Conservation (phyloP, 768 basidiomycete species). For the Auriscalpium microsporum region DNA sequence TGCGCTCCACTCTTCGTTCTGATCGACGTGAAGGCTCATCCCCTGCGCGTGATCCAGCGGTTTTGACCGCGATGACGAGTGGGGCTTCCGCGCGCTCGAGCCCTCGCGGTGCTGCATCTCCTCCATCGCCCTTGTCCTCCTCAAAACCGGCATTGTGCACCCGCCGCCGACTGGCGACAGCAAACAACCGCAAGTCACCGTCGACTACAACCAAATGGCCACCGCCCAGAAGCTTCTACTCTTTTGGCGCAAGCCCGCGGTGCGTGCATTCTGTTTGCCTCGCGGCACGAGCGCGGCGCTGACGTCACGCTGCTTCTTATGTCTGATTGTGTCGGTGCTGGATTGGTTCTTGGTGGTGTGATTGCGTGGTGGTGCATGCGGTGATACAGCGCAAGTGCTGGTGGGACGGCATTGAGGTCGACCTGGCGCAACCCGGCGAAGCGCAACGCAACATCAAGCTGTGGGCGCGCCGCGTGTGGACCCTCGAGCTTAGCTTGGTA, state of each 20-base stretch:
- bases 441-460: conserved; percentile 65
- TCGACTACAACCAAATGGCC: conserved; percentile 90
- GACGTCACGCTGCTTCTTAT: too few species aligned
- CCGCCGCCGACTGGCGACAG: conserved; percentile 41
- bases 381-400: conserved; percentile 84
- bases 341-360: too few species aligned
- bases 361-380: neutral
- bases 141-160: conserved; percentile 94
- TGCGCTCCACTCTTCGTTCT: conserved; percentile 29
- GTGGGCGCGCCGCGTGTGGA: conserved; percentile 98
- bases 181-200: conserved; percentile 57
- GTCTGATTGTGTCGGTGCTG: too few species aligned
- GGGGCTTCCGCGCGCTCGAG: conserved; percentile 95
- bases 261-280: conserved; percentile 34
- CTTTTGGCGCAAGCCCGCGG: conserved; percentile 99
- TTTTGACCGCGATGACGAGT: conserved; percentile 94
- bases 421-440: conserved; percentile 53
- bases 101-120: conserved; percentile 97
- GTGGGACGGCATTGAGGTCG: conserved; percentile 97
- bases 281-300: conserved; percentile 2
- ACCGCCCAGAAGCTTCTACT: conserved; percentile 94
- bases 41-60: conserved; percentile 45
- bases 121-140: conserved; percentile 91
- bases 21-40: neutral
- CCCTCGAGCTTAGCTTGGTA: conserved; percentile 91